Evolutionary conservation across 345 rosid genomes (phyloP), one percentile per base, ranked within the genome.

Genomic region (Litchi chinensis): DNA sequence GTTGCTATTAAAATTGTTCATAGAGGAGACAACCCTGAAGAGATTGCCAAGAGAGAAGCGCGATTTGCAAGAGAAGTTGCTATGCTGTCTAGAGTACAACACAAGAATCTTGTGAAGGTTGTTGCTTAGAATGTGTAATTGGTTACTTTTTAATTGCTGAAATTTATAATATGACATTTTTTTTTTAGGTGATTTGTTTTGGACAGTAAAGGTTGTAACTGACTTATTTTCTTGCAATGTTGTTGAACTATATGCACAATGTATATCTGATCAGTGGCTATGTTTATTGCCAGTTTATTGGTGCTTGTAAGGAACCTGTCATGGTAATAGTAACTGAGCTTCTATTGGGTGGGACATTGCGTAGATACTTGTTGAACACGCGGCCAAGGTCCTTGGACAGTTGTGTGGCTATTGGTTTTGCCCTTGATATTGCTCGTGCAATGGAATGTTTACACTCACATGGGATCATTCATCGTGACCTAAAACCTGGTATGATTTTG

Each of bases 311-410:
- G 88, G 93, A 91, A 71, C 99, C 98, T 0, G 83, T 89, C 76
- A 96, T 96, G 99, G 99, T 96, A 66, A 96, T 96, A 68, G 98
- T 94, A 43, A 94, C 99, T 0, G 99, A 96, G 85, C 97, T 96
- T 43, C 83, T 96, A 69, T 76, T 86, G 63, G 98, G 98, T 19
- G 97, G 98, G 57, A 91, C 99, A 32, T 86, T 96, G 85, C 94
- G 98, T 7, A 96, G 89, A 77, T 96, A 88, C 89, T 86, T 96
- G 78, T 81, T 92, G 62, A 89, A 76, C 86, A 52, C 85, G 79
- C 85, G 98, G 52, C 99, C 99, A 16, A 81, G 89, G 66, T 75
- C 89, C 85, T 84, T 96, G 80, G 99, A 93, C 28, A 85, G 79
- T 68, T 79, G 79, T 81, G 89, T 91, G 78, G 98, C 95, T 39